Base-by-base conservation (phyloP, 2,329 filamentous ascomycete genomes). In the Diplodia mutila region DNA sequence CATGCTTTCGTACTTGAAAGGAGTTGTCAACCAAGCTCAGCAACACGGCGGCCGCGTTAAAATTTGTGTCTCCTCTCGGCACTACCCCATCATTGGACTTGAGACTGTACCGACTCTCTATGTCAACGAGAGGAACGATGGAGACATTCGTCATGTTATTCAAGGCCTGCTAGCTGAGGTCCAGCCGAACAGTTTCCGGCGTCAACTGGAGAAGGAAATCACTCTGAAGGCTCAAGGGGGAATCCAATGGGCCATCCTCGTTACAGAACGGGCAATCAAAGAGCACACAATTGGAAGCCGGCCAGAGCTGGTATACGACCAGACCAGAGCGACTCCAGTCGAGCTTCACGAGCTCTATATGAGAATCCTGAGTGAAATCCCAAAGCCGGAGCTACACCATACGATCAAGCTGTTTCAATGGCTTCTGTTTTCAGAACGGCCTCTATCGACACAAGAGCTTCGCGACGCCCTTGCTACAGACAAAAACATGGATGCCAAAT, bases 381-480 rank as follows among this genome's bases (percentile, higher is more conserved):
- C 11, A 12, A 25, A 53, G 4, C 8, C 25, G 11, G 51, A 34
- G 25, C n/a, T 8, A 53, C 51, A 32, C 8, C 25, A 53, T 11
- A n/a, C 65, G 53, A 34, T n/a, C 8, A 71, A 71, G 42, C 55
- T 61, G 2, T 61, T 61, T 14, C 55, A 21, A 7, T 61, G 55
- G 55, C 8, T 61, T 7, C 34, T 61, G 4, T 61, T 61, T 29
- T 23, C 55, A 14, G 55, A 61, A n/a, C 29, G 55, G 6, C 55
- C 55, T 29, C 21, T 71, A 7, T 69, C 68, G 25, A 51, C 55
- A 5, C 69, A 71, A 55, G 69, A 71, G 51, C 69, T 71, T 65
- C 69, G 67, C 42, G 67, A 71, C 4, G 69, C 69, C 9, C 67
- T 71, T 67, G 64, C 67, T 65, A 61, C 68, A 21, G 68, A 71